Evolutionary conservation across 768 basidiomycete species (phyloP).

Genomic region (Rhizopogon vulgaris): DNA sequence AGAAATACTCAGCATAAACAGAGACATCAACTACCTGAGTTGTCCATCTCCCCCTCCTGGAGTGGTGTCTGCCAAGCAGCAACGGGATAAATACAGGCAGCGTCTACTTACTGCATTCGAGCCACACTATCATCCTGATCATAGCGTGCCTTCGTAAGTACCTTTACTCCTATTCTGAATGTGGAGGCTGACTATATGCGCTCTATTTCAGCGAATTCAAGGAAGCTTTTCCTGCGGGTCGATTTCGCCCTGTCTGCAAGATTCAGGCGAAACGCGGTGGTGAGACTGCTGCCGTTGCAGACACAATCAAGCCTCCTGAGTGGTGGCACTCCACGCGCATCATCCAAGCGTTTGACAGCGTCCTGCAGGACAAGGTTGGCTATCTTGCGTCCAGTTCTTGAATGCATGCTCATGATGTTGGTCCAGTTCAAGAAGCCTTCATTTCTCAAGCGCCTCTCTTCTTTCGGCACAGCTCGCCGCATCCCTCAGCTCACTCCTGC

Average conservation of each 20-base stretch:
- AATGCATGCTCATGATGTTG: conserved; percentile 5
- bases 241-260: conserved; percentile 87
- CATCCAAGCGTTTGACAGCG: conserved; percentile 84
- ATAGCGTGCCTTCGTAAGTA: conserved; percentile 64
- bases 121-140: conserved; percentile 84
- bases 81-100: conserved; percentile 75
- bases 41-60: conserved; percentile 76
- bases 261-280: conserved; percentile 81
- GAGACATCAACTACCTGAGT: conserved; percentile 80
- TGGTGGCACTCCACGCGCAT: conserved; percentile 95
- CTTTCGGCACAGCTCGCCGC: conserved; percentile 64
- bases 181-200: conserved; percentile 6
- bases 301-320: conserved; percentile 82
- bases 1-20: conserved; percentile 20
- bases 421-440: conserved; percentile 82
- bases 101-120: conserved; percentile 74
- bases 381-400: background rate
- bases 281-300: conserved; percentile 76
- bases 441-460: conserved; percentile 76
- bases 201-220: conserved; percentile 73
- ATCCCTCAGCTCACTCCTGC: conserved; percentile 70
- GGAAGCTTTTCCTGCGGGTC: conserved; percentile 88
- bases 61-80: conserved; percentile 69
- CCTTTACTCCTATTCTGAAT: background rate
- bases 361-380: conserved; percentile 76